Base-by-base conservation (phyloP, 306 rosid species). In the Nissolia schottii region DNA sequence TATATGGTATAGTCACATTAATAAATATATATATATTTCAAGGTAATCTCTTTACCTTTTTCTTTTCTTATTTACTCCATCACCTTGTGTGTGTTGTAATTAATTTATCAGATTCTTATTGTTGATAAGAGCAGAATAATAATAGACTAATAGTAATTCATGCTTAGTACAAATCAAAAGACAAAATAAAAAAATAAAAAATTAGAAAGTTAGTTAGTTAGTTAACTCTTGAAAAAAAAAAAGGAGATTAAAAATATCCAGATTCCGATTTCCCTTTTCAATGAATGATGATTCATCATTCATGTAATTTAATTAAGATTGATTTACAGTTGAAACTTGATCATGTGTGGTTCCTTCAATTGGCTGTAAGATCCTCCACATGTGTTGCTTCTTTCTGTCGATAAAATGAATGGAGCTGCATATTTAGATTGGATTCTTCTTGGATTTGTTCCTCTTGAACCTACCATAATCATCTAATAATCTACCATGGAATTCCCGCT, bases 401-500 rank as follows among this genome's bases (percentile, higher is more conserved):
- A 64, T 53, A 54, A 56, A 31, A 43, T 29, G 48, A 56, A 28
- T 51, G 34, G 66, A 67, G 37, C 62, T 11, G 1, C 43, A 73
- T n/a, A 25, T 67, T 50, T 54, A 43, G 11, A 62, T 24, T 68
- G 34, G 20, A 53, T 6, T 80, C 38, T 74, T 71, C 53, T 63
- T 49, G 53, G 55, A 18, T 51, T 81, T 76, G 72, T 56, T 71
- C 31, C 40, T 79, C 69, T 77, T 85, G 83, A 83, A 88, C 46
- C 70, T 72, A 56, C 41, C 55, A 71, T 88, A 88, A 77, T 83
- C 88, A 25, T 60, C 73, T 48, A 85, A 57, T 67, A 83, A 71
- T 53, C 65, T 77, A 25, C 63, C 75, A 28, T 49, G 79, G 3
- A 67, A 13, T 38, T 72, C 80, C 50, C 67, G 15, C 80, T 55